Conservation (phyloP, 495 filamentous ascomycete species). For the Podospora pseudoanserina region DNA sequence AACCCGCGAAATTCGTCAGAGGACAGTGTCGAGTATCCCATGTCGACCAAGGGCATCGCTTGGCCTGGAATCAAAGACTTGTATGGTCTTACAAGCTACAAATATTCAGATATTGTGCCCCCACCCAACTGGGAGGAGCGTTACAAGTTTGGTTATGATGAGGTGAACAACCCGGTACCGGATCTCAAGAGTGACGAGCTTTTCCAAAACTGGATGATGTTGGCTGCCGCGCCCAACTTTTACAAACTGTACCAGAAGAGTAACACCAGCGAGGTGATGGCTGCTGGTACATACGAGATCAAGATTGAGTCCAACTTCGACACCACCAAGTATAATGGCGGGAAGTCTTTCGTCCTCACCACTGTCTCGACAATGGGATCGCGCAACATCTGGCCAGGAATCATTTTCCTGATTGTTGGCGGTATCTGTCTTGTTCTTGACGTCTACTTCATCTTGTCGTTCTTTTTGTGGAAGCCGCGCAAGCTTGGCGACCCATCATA, state of each 20-base stretch:
- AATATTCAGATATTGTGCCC: conserved; percentile 57
- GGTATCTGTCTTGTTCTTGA: conserved; percentile 89
- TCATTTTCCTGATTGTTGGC: conserved; percentile 91
- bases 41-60: conserved; percentile 73
- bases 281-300: conserved; percentile 60
- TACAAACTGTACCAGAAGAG: conserved; percentile 75
- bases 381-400: conserved; percentile 92
- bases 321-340: conserved; percentile 78
- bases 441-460: conserved; percentile 79
- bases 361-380: conserved; percentile 95
- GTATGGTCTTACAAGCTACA: conserved; percentile 66
- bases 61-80: conserved; percentile 80
- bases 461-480: conserved; percentile 81
- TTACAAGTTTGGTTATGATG: conserved; percentile 64
- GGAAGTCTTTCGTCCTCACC: conserved; percentile 89
- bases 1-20: conserved; percentile 33
- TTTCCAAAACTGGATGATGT: conserved; percentile 99
- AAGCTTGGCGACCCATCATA: conserved; percentile 98
- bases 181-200: conserved; percentile 67
- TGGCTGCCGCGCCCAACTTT: conserved; percentile 91
- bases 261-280: conserved; percentile 70
- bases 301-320: conserved; percentile 62
- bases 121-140: conserved; percentile 78
- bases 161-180: conserved; percentile 54
- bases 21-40: conserved; percentile 53